Evolutionary conservation across 208 protist species (phyloP).

Genomic region (Trichomonas tenax): DNA sequence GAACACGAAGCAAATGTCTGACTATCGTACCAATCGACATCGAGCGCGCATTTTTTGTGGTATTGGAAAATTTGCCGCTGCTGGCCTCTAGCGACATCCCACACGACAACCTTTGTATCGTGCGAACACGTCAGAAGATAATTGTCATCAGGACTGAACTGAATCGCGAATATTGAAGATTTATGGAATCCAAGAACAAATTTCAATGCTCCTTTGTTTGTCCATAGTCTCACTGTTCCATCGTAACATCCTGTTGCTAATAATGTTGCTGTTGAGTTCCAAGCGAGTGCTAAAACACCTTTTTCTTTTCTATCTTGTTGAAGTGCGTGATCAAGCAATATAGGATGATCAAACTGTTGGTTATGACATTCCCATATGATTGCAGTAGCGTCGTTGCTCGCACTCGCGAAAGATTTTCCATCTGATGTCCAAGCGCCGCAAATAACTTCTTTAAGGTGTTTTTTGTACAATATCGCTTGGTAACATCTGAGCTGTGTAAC

Average conservation of each 20-base stretch:
- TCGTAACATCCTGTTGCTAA: constrained; percentile 21
- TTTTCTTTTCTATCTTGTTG: not conserved
- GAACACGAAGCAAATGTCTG: constrained; percentile 58
- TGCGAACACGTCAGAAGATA: constrained; percentile 53
- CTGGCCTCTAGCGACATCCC: constrained; percentile 31
- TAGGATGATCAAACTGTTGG: not conserved
- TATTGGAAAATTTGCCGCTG: constrained; percentile 49
- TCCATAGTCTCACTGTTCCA: constrained; percentile 2
- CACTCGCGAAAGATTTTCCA: not conserved
- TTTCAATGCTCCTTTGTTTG: not conserved
- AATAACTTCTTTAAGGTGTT: not conserved
- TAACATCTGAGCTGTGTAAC: not conserved
- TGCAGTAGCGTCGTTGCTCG: not conserved
- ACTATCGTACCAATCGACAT: constrained; percentile 62
- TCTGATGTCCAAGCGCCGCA: not conserved
- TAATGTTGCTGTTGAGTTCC: not conserved
- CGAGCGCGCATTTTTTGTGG: constrained; percentile 55
- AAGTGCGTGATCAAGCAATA: not conserved
- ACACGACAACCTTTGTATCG: constrained; percentile 55
- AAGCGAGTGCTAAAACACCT: not conserved
- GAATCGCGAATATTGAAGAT: constrained; percentile 59
- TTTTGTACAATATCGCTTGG: not conserved
- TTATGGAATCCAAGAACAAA: constrained; percentile 36
- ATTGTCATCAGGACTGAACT: constrained; percentile 57
- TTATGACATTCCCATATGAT: not conserved